Base-by-base conservation (phyloP, 2,329 filamentous ascomycete genomes). In the Metarhizium anisopliae region DNA sequence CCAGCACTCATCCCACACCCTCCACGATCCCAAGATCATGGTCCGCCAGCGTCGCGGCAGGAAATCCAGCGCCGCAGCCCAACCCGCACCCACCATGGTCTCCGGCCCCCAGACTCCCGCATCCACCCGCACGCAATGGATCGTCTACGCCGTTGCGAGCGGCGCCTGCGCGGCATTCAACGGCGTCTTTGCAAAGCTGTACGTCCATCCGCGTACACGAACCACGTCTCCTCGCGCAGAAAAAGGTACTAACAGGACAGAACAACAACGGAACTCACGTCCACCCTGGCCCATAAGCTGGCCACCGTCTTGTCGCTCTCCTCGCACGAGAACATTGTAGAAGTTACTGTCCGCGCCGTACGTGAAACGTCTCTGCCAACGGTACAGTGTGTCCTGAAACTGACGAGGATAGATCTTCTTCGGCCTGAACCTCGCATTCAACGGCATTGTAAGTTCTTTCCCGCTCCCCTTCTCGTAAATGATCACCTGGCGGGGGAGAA, bases 151-250 rank as follows among this genome's bases (percentile, higher is more conserved):
- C 47, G 68, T 92, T 47, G 82, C 85, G 51, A 90, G 86, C 65
- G 89, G 89, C 59, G 84, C 81, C 54, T 92, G 87, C 65, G 89
- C 89, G 36, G 87, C 89, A 25, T 85, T 89, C 62, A 94, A 94
- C 63, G 89, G 89, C 57, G 85, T 89, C 5, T 91, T 93, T 74
- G 89, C 89, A 0, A 94, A 93, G 72, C 74, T 94, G 86, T 89
- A 73, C 65, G 82, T 77, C 32, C 32, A 35, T 25, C 25, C 25
- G 25, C 25, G 25, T 45, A 32, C 45, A 20, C 20, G 10, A 29
- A 5, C 43, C 36, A 10, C 25, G 20, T 18, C 32, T 14, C 6
- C 38, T 6, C 25, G 14, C n/a, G 40, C 14, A 6, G 8, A 18
- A 18, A 13, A 18, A 13, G 8, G n/a, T 45, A 20, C 29, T 30